A percentile compares a stretch with the other conserved stretches of the same genome.
These are phyloP conservation scores for Pseudofabraea citricarpa DNA, from an alignment of 2,329 filamentous ascomycete genomes.

Conservation along the genomic window DNA sequence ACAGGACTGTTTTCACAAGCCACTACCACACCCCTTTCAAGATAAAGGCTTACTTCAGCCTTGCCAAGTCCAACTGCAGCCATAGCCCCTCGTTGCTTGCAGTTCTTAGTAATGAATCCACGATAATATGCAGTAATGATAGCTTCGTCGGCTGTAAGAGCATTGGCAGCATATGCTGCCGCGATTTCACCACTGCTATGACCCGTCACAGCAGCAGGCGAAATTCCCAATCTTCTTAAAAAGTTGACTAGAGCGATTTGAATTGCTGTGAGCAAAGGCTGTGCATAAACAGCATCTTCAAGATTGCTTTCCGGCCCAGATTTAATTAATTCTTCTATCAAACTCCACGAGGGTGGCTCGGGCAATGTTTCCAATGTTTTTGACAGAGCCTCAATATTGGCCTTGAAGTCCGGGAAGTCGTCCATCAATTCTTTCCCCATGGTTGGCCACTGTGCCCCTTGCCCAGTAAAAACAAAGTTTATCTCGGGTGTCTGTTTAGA, in stretches of 20 bases:
- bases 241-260: slow-evolving; percentile 39
- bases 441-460: slow-evolving; percentile 10
- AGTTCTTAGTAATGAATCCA: not conserved
- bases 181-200: slow-evolving; percentile 42
- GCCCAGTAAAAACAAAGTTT: slow-evolving; percentile 10
- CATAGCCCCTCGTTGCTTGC: slow-evolving; percentile 35
- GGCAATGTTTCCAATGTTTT: not conserved
- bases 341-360: not conserved
- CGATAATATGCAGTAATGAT: slow-evolving; percentile 9
- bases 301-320: slow-evolving; percentile 16
- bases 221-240: slow-evolving; percentile 32
- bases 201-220: slow-evolving; percentile 32
- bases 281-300: slow-evolving; percentile 8
- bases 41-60: slow-evolving; percentile 10
- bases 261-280: slow-evolving; percentile 39
- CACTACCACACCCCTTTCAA: slow-evolving; percentile 14
- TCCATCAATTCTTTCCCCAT: slow-evolving; percentile 8
- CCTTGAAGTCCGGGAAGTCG: not conserved
- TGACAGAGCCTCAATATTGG: not conserved
- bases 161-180: slow-evolving; percentile 30
- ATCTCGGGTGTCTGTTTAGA: slow-evolving; percentile 22
- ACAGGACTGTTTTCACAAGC: slow-evolving; percentile 31
- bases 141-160: slow-evolving; percentile 9
- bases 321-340: slow-evolving; percentile 28
- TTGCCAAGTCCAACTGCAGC: slow-evolving; percentile 34